Evolutionary conservation across 768 basidiomycete genomes (phyloP).

Genomic region (Lentinus tigrinus): DNA sequence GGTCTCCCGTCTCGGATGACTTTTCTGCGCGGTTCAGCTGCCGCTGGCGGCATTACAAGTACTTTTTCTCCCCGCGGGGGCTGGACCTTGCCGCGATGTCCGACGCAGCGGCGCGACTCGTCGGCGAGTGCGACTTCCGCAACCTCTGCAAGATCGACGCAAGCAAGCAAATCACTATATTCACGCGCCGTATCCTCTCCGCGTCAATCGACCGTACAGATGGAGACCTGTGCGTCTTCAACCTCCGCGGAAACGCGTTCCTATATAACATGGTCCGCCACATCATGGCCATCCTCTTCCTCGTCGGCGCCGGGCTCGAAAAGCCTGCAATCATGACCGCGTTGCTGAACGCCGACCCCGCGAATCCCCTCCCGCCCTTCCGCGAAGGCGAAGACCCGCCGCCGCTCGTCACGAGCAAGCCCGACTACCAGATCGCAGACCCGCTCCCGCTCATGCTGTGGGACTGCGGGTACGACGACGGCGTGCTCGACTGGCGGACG

Average conservation of each 20-base stretch:
- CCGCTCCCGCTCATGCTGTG: conserved; percentile 88
- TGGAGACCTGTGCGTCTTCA: conserved; percentile 61
- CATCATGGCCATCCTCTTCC: conserved; percentile 89
- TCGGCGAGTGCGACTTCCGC: conserved; percentile 93
- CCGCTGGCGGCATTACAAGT: conserved; percentile 90
- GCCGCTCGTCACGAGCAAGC: conserved; percentile 66
- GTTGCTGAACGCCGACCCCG: conserved; percentile 67
- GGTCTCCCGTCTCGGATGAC: conserved; percentile 78
- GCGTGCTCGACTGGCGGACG: conserved; percentile 72
- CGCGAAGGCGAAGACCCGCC: conserved; percentile 35
- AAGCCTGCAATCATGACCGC: conserved; percentile 63
- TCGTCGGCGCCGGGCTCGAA: conserved; percentile 83
- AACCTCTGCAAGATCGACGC: conserved; percentile 95
- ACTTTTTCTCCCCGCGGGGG: conserved; percentile 76
- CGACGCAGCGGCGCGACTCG: conserved; percentile 63
- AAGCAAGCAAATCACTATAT: conserved; percentile 84
- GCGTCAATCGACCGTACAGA: conserved; percentile 60
- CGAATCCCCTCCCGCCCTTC: conserved; percentile 37
- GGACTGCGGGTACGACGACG: conserved; percentile 75
- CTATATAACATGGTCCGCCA: conserved; percentile 96
- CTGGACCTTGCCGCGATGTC: conserved; percentile 79
- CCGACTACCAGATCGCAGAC: conserved; percentile 93
- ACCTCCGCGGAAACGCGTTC: conserved; percentile 86
- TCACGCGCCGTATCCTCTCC: conserved; percentile 62
- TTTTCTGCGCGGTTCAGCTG: conserved; percentile 94